Evolutionary conservation across 1,284 basidiomycete genomes (phyloP), one percentile per base, ranked within the genome.

Genomic region (Afroboletus lepidellus): DNA sequence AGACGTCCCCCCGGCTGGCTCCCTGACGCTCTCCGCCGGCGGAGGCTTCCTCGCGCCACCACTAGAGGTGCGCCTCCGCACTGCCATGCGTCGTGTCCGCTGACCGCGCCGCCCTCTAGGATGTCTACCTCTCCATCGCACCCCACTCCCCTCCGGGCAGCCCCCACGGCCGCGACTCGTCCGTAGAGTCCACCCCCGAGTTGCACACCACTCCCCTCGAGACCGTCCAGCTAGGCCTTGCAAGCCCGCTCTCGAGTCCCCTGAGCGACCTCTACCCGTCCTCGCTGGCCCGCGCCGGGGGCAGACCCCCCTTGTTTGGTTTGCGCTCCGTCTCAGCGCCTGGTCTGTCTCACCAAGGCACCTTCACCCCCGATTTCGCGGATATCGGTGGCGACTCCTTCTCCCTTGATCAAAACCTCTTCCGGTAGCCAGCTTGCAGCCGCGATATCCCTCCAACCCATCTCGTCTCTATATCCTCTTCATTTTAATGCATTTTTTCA

Each of bases 151-250:
- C 79, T 32, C 68, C 70, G 43, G 75, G 74, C 47, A 70, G 72
- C 55, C 71, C 68, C 46, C 72, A 73, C 55, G 62, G 66, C 48
- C 70, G 71, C 20, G 73, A 78, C 57, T 77, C 78, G 1, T 79
- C 83, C 13, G 66, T 70, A 41, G 80, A 83, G 58, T 85, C 85
- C 34, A 78, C 80, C 2, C 82, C 81, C 20, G 79, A 80, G 58
- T 58, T 74, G 7, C 52, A 66, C 7, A 67, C 71, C 38, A 67
- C 71, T 25, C 72, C 78, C 18, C 71, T 79, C 42, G 77, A 78
- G 47, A 70, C 71, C 34, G 59, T 77, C 41, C 70, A 70, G 56
- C 61, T 75, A 34, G 70, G 65, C 53, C 58, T 74, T 24, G 66
- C 67, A 42, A 70, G 72, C 58, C 53, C 72, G 30, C 66, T 67